These are phyloP conservation scores for Cercospora nicotianae DNA, from an alignment of 2,329 filamentous ascomycete genomes.

Conservation along the genomic window DNA sequence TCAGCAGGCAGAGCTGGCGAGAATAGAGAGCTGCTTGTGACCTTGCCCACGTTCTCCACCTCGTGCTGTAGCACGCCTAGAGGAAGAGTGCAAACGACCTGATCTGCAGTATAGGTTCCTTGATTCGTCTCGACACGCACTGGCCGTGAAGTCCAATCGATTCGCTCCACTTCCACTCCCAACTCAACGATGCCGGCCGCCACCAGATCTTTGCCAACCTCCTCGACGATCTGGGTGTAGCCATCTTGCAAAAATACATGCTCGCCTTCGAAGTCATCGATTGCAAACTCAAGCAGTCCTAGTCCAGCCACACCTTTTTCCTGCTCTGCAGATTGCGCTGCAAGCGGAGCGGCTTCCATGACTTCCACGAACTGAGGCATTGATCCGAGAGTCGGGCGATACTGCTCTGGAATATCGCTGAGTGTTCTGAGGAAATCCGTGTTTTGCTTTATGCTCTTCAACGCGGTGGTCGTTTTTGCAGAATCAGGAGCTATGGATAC, in stretches of 20 bases:
- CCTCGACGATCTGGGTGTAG: conserved; percentile 27
- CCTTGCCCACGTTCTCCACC: not conserved
- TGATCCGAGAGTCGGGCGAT: conserved; percentile 20
- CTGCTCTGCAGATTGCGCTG: conserved; percentile 29
- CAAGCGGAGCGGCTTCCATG: conserved; percentile 32
- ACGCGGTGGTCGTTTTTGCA: conserved; percentile 25
- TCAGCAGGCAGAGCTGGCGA: conserved; percentile 22
- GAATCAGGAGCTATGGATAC: conserved; percentile 8
- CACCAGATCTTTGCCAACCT: conserved; percentile 27
- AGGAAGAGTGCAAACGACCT: conserved; percentile 30
- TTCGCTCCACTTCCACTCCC: conserved; percentile 18
- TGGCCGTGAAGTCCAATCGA: conserved; percentile 22
- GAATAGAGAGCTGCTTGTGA: conserved; percentile 15
- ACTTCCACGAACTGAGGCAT: conserved; percentile 31
- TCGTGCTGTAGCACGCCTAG: conserved; percentile 29
- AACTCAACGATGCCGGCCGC: conserved; percentile 14
- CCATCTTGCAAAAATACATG: conserved; percentile 34
- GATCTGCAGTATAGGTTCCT: conserved; percentile 22
- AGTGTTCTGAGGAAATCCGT: conserved; percentile 20
- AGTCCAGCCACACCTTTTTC: conserved; percentile 18
- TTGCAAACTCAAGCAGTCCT: conserved; percentile 30
- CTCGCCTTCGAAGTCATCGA: conserved; percentile 33
- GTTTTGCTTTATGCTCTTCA: conserved; percentile 21
- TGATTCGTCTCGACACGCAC: conserved; percentile 20
- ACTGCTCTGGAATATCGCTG: conserved; percentile 20